These are phyloP conservation scores for Physocladia obscura DNA, from an alignment of 192 early-diverging fungal genomes.

Conservation along the genomic window DNA sequence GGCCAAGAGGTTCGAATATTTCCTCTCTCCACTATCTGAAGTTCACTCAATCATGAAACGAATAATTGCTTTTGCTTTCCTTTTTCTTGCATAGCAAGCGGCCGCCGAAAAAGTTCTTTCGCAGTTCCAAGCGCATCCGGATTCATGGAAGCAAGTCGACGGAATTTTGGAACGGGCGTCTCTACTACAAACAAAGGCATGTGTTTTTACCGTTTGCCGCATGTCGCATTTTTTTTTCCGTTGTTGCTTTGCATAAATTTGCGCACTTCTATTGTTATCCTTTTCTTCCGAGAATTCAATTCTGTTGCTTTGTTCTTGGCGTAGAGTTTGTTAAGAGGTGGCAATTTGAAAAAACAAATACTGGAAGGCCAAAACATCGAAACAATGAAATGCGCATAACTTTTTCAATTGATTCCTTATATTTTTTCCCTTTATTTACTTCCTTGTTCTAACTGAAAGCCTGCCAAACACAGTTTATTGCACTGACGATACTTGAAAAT, in stretches of 20 bases:
- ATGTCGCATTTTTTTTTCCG: too few relatives aligned
- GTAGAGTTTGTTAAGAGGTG: too few relatives aligned
- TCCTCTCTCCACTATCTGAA: neutral
- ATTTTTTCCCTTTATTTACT: too few relatives aligned
- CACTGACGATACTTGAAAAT: conserved; percentile 89
- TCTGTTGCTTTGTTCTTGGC: too few relatives aligned
- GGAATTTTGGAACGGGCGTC: conserved; percentile 82
- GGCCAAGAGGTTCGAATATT: conserved; percentile 63
- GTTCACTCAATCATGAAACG: neutral
- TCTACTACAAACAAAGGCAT: conserved; percentile 82
- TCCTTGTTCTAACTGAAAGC: too few relatives aligned
- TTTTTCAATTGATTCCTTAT: too few relatives aligned
- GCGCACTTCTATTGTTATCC: neutral
- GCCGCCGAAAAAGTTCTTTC: conserved; percentile 83
- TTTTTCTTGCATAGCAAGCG: conserved; percentile 69
- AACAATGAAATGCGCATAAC: too few relatives aligned
- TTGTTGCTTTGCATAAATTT: neutral
- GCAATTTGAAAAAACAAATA: too few relatives aligned
- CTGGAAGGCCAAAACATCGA: too few relatives aligned
- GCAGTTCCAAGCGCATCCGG: conserved; percentile 92
- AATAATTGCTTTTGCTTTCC: too few relatives aligned
- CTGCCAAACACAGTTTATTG: too few relatives aligned
- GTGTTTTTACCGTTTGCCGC: conserved; percentile 1
- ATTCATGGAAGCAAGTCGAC: conserved; percentile 94
- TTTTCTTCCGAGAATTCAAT: too few relatives aligned